Evolutionary conservation across 2,329 filamentous ascomycete species (phyloP), one percentile per base, ranked within the genome.

Genomic region (Teratosphaeria viscida): DNA sequence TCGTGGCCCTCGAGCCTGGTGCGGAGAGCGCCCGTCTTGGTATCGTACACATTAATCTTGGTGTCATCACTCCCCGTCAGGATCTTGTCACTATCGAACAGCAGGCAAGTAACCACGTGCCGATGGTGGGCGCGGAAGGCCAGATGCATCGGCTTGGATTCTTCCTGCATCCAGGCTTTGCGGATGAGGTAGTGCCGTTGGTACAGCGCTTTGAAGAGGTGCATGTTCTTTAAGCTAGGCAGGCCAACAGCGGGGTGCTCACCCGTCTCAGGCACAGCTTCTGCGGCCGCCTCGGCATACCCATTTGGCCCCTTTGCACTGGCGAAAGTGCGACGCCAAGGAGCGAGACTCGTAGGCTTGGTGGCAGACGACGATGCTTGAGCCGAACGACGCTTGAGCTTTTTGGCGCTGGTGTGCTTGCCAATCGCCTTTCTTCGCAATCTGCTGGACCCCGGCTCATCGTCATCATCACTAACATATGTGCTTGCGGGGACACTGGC

Each of bases 61-160:
- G 92, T 96, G 71, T 99, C 94, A 72, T 99, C 94, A 70, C 92
- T 97, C 29, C 94, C 94, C 1, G 94, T 99, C 66, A 99, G 82
- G 66, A 99, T 96, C 76, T 97, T 97, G 78, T 99, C 92, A 55
- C 92, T 89, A 70, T 99, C 94, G 68, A 99, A 99, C 72, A 99
- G 92, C 58, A 99, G 81, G 71, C 94, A 99, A 16, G 94, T 99
- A 57, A 99, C 95, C 62, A 99, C 94, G 76, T 97, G 92, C 37
- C 90, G 86, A 61, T 94, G 90, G 71, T 99, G 94, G 5, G 94
- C 94, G n/a, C 90, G 86, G 74, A 99, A 97, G 4, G 94, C 94
- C 60, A 99, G 87, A 68, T 99, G 94, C 54, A 88, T 85, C 32
- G 94, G 94, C 73, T 91, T 89, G 62, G 87, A 85, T 57, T 90